Conservation (phyloP, 768 basidiomycete genomes). For the Mycena albidolilacea region DNA sequence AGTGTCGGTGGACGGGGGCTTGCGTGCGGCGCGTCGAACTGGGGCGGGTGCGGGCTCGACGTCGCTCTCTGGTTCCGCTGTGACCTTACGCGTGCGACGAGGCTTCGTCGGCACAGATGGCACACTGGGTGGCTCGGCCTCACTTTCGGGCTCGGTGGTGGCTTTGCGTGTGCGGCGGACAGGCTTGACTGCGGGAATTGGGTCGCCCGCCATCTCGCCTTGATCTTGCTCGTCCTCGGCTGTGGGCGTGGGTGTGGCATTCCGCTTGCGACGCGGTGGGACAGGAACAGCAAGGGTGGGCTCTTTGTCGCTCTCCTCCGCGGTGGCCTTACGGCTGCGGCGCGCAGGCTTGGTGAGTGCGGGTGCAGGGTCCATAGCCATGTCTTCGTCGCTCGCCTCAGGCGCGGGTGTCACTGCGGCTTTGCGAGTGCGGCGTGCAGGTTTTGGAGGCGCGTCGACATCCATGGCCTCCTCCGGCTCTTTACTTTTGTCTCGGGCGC, state of each 20-base stretch:
- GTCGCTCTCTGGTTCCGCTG: constrained; percentile 37
- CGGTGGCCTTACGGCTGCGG: constrained; percentile 12
- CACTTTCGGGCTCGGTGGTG: constrained; percentile 22
- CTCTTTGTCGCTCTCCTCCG: constrained; percentile 34
- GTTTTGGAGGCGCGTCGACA: constrained; percentile 16
- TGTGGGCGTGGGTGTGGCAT: constrained; percentile 12
- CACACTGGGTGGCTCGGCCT: constrained; percentile 25
- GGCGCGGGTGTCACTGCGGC: neutral
- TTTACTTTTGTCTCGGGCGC: neutral
- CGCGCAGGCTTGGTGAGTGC: constrained; percentile 19
- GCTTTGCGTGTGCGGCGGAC: constrained; percentile 46
- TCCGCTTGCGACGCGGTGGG: constrained; percentile 16
- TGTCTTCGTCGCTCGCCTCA: constrained; percentile 24
- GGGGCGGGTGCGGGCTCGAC: constrained; percentile 13
- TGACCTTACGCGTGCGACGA: constrained; percentile 30
- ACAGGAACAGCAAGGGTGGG: constrained; percentile 6
- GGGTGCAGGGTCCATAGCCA: constrained; percentile 15
- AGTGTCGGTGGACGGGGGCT: constrained; percentile 21
- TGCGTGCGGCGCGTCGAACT: constrained; percentile 26
- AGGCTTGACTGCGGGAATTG: constrained; percentile 24
- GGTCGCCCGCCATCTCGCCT: constrained; percentile 24
- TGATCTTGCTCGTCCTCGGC: constrained; percentile 16
- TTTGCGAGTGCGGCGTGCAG: constrained; percentile 19
- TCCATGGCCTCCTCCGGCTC: constrained; percentile 29
- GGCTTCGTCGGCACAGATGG: constrained; percentile 32